Base-by-base conservation (phyloP, 306 rosid genomes). In the Glycine tomentella region DNA sequence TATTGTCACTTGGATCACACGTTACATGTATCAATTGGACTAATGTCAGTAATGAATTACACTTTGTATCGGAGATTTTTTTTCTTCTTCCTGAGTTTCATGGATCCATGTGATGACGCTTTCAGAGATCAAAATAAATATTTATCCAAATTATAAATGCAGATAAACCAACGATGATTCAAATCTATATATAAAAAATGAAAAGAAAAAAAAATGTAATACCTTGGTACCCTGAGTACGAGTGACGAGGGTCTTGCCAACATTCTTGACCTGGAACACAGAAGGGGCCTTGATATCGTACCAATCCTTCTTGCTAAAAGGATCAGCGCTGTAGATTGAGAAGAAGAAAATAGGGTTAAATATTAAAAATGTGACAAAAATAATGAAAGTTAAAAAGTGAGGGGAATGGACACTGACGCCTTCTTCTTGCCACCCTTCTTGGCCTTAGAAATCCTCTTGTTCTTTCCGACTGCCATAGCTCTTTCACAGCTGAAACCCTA, bases 171-270 rank as follows among this genome's bases (percentile, higher is more conserved):
- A 13, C 7, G 46, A 50, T 34, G 31, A 25, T 25, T 1, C 31
- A 25, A 7, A 0, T 64, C 4, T 4, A 9, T 20, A 25, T 9
- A 61, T 40, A 63, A 46, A 68, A 7, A 53, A 2, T 53, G 59
- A 20, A 20, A 10, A 25, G 20, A 58, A 61, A 46, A 63, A 46
- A 68, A 7, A 53, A 2, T 53, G 59, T 53, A 11, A 5, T 75
- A 91, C 99, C 97, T 88, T 95, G 78, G 99, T 95, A 3, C 99
- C 99, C 91, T 95, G 99, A 15, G 98, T 95, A 59, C 99, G 95
- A 17, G 94, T 65, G 70, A 95, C 99, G 0, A 93, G 95, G 13
- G 99, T 95, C 38, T 95, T 95, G 11, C 99, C 99, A 0, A 95
- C 98, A 57, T 89, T 90, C 76, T 88, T 88, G 15, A 78, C 82